Evolutionary conservation across 495 filamentous ascomycete genomes (phyloP).

Genomic region (Tuber melanosporum): DNA sequence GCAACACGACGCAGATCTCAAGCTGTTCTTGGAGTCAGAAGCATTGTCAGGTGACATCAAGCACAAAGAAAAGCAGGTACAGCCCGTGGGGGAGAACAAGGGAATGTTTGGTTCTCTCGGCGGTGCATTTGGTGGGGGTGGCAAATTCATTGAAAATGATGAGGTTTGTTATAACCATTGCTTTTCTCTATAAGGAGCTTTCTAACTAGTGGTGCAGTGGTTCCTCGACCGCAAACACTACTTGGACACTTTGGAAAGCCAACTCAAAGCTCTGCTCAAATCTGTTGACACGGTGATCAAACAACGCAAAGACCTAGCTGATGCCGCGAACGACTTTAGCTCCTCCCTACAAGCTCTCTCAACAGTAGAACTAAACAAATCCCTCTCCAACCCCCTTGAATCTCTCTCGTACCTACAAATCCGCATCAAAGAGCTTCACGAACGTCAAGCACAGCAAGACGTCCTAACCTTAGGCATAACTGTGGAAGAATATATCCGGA

Average conservation of each 20-base stretch:
- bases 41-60: slow-evolving; percentile 93
- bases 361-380: slow-evolving; percentile 47
- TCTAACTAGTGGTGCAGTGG: slow-evolving; percentile 55
- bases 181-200: slow-evolving; percentile 14
- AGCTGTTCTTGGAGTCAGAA: slow-evolving; percentile 94
- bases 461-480: slow-evolving; percentile 93
- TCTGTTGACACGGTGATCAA: slow-evolving; percentile 84
- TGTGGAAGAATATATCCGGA: slow-evolving; percentile 93
- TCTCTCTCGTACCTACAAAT: slow-evolving; percentile 86
- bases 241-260: slow-evolving; percentile 87
- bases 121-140: slow-evolving; percentile 57
- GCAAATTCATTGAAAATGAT: slow-evolving; percentile 95
- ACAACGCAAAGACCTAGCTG: slow-evolving; percentile 85
- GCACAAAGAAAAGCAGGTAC: slow-evolving; percentile 87
- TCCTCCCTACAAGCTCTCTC: slow-evolving; percentile 81
- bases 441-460: slow-evolving; percentile 95
- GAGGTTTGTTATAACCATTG: slow-evolving; percentile 58
- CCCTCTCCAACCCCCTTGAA: slow-evolving; percentile 78
- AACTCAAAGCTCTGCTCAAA: slow-evolving; percentile 88
- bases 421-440: slow-evolving; percentile 88
- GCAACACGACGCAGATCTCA: slow-evolving; percentile 87
- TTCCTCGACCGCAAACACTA: slow-evolving; percentile 95
- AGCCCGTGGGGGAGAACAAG: slow-evolving; percentile 78
- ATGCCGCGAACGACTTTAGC: slow-evolving; percentile 88
- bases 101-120: slow-evolving; percentile 83